phyloP scores from a whole-genome alignment of 1,139 yeast species.

The Debaryomyces nepalensis region DNA sequence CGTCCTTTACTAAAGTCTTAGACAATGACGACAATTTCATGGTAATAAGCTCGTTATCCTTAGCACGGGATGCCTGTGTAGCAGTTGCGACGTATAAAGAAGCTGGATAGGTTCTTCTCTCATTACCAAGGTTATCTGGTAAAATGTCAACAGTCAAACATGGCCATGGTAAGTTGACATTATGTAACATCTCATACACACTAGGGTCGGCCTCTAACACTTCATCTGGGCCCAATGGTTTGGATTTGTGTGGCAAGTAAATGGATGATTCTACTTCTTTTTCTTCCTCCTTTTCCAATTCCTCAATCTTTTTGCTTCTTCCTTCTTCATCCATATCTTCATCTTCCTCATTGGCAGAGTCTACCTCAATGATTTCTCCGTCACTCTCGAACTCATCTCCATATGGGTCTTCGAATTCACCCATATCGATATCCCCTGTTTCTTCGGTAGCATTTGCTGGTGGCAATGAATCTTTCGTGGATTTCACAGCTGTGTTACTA shows the following conservation, averaged over 20 bases:
- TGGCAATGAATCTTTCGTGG: conserved; percentile 34
- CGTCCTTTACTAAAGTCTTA: conserved; percentile 84
- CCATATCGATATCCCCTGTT: conserved; percentile 63
- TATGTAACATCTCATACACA: conserved; percentile 95
- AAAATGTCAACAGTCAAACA: conserved; percentile 88
- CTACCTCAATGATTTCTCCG: conserved; percentile 82
- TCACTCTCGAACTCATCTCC: conserved; percentile 96
- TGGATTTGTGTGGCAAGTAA: conserved; percentile 85
- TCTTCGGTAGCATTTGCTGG: conserved; percentile 27
- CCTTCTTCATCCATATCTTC: conserved; percentile 47
- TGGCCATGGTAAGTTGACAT: conserved; percentile 96
- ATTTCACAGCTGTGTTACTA: conserved; percentile 38
- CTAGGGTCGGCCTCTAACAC: conserved; percentile 95
- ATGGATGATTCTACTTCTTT: conserved; percentile 45
- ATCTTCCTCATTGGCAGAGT: conserved; percentile 68
- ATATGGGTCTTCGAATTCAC: conserved; percentile 91
- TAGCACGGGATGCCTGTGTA: conserved; percentile 86
- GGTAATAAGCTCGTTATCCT: conserved; percentile 85
- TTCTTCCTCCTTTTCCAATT: conserved; percentile 39
- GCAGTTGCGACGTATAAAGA: conserved; percentile 87
- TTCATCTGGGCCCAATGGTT: conserved; percentile 94
- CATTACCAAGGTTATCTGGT: conserved; percentile 85
- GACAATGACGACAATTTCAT: conserved; percentile 82
- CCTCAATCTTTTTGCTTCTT: conserved; percentile 28
- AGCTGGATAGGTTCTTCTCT: conserved; percentile 90